Conservation (phyloP, 2,329 filamentous ascomycete species). For the Hypoxylon sp. region DNA sequence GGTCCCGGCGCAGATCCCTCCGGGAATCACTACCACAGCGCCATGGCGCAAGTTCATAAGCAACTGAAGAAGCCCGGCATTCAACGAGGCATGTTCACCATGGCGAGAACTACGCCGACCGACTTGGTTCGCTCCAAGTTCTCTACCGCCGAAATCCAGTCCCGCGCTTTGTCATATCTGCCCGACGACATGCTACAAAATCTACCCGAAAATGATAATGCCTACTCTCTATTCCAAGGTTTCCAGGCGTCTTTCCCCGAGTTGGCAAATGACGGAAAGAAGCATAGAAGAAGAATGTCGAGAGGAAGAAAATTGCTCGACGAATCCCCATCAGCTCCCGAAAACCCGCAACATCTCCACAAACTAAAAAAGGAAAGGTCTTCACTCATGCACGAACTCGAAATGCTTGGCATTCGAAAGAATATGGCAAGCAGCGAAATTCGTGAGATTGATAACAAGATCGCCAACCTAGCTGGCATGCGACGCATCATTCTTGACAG, state of each 20-base stretch:
- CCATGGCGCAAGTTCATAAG: conserved; percentile 88
- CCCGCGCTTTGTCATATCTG: conserved; percentile 86
- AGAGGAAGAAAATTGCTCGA: conserved; percentile 79
- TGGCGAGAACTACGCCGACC: conserved; percentile 90
- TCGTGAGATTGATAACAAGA: conserved; percentile 94
- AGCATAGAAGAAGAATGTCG: conserved; percentile 74
- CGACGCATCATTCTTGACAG: conserved; percentile 89
- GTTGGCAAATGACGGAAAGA: conserved; percentile 73
- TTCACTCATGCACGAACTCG: conserved; percentile 81
- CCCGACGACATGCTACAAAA: conserved; percentile 89
- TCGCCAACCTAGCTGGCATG: conserved; percentile 92
- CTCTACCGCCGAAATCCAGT: conserved; percentile 91
- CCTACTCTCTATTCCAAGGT: conserved; percentile 94
- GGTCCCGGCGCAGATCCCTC: conserved; percentile 66
- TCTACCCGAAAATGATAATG: conserved; percentile 85
- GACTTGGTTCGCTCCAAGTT: conserved; percentile 92
- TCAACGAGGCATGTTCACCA: conserved; percentile 89
- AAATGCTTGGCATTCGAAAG: conserved; percentile 91
- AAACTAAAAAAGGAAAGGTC: conserved; percentile 83
- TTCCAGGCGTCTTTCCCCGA: conserved; percentile 90
- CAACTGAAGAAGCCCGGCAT: conserved; percentile 84
- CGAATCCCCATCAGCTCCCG: conserved; percentile 63
- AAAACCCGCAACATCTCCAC: conserved; percentile 71
- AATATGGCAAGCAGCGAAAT: conserved; percentile 99
- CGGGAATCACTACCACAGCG: conserved; percentile 79